Base-by-base conservation (phyloP, 2,329 filamentous ascomycete genomes). In the Gremmenia infestans region DNA sequence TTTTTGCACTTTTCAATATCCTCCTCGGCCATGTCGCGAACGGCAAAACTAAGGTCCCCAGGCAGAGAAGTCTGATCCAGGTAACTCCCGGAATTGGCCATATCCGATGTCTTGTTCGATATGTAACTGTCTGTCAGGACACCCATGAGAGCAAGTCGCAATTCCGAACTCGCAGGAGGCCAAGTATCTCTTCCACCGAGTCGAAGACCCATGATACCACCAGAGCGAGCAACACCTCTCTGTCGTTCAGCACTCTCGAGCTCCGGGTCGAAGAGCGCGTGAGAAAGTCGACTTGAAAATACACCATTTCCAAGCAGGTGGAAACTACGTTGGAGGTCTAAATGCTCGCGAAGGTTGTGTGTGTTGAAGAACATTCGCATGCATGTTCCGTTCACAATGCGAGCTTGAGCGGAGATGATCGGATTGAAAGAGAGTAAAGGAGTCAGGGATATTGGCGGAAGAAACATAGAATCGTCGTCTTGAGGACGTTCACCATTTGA, bases 121-220 rank as follows among this genome's bases (percentile, higher is more conserved):
- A 73, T 72, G 63, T 91, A 90, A 60, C 84, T 89, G 61, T 97
- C 92, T 2, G 81, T 80, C 6, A 97, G 75, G 0, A 97, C 81
- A 0, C 91, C 91, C 81, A 92, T 95, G 17, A 99, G 77, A 0
- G 90, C 90, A 5, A 97, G 78, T 9, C 91, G 84, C n/a, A 99
- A 75, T 70, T 97, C 94, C 0, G 92, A 97, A 70, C 89, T 95
- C 23, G 91, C 91, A 4, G 94, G 94, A 25, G 94, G 94, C 94
- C 94, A 97, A 35, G 80, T 89, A 54, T 89, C 85, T 65, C 91
- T 82, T 2, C 82, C 83, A n/a, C 88, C 88, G 0, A 97, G 77
- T 42, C 91, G 87, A 42, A 97, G 77, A 1, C 94, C 93, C 78
- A 96, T 93, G 14, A 82, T 75, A 56, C 85, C 81, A 49, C 89